These are phyloP conservation scores for Hevea brasiliensis DNA, from an alignment of 345 rosid genomes.

Conservation along the genomic window DNA sequence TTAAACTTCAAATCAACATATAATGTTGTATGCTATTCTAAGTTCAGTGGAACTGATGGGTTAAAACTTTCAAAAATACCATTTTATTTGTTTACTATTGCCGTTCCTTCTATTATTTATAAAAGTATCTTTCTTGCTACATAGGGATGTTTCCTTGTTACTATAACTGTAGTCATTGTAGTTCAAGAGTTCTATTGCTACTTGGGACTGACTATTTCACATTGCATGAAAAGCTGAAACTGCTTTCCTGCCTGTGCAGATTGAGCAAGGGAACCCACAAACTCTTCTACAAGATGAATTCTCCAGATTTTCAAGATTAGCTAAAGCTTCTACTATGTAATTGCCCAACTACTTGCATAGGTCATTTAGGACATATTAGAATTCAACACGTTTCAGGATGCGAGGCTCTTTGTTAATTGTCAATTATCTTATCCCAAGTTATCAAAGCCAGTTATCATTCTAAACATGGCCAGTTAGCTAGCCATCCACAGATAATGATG, in stretches of 20 bases:
- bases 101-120: background rate
- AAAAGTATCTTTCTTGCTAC: background rate
- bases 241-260: slow-evolving; percentile 32
- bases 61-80: background rate
- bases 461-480: too few species aligned
- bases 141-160: background rate
- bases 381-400: background rate
- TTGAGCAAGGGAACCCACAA: slow-evolving; percentile 74
- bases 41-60: background rate
- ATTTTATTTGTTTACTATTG: background rate
- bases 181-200: background rate
- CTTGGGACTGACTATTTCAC: background rate
- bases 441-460: background rate
- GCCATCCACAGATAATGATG: too few species aligned
- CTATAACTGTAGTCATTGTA: background rate
- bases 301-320: slow-evolving; percentile 70
- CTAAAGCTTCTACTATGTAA: slow-evolving; percentile 70
- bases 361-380: background rate
- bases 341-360: background rate
- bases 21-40: too few species aligned
- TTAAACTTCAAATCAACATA: too few species aligned
- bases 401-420: background rate
- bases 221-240: background rate
- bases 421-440: background rate
- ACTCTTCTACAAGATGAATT: slow-evolving; percentile 53